Evolutionary conservation across 495 filamentous ascomycete genomes (phyloP).

Genomic region (Penicillium pancosmium): DNA sequence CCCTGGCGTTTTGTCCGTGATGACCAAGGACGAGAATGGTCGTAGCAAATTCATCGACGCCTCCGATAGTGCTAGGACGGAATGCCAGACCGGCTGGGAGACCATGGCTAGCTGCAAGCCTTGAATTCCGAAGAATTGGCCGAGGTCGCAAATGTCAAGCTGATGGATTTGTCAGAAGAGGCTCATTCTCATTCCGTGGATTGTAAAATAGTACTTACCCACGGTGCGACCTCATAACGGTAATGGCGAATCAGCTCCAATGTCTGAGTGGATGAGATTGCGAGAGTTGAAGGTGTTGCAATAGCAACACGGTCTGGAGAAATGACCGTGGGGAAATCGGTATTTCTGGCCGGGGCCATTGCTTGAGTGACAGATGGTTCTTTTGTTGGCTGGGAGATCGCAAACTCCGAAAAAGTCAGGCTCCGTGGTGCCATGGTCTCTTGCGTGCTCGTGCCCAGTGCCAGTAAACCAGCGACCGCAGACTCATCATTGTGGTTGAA

Average conservation of each 20-base stretch:
- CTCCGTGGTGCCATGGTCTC: slow-evolving; percentile 3
- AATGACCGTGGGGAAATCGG: not conserved
- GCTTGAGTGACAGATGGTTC: slow-evolving; percentile 1
- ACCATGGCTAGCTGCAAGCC: slow-evolving; percentile 32
- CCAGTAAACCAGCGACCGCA: slow-evolving; percentile 36
- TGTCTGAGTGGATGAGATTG: slow-evolving; percentile 18
- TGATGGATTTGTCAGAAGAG: slow-evolving; percentile 2
- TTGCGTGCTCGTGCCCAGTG: slow-evolving; percentile 29
- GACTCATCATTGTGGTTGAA: slow-evolving; percentile 38
- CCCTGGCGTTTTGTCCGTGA: not conserved
- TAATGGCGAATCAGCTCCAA: slow-evolving; percentile 38
- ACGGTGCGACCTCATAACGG: slow-evolving; percentile 39
- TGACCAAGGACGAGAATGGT: not conserved
- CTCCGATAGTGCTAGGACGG: slow-evolving; percentile 32
- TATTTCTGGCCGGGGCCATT: not conserved
- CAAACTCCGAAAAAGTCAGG: slow-evolving; percentile 17
- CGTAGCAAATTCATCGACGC: slow-evolving; percentile 20
- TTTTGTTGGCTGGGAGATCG: slow-evolving; percentile 7
- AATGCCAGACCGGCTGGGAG: slow-evolving; percentile 22
- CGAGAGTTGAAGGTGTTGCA: not conserved
- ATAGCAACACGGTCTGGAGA: not conserved
- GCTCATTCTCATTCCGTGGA: too few species aligned
- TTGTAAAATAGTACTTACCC: slow-evolving; percentile 25
- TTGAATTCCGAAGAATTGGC: slow-evolving; percentile 35
- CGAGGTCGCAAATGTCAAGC: slow-evolving; percentile 40